Evolutionary conservation across 1,284 basidiomycete species (phyloP).

Genomic region (Caloboletus firmus): DNA sequence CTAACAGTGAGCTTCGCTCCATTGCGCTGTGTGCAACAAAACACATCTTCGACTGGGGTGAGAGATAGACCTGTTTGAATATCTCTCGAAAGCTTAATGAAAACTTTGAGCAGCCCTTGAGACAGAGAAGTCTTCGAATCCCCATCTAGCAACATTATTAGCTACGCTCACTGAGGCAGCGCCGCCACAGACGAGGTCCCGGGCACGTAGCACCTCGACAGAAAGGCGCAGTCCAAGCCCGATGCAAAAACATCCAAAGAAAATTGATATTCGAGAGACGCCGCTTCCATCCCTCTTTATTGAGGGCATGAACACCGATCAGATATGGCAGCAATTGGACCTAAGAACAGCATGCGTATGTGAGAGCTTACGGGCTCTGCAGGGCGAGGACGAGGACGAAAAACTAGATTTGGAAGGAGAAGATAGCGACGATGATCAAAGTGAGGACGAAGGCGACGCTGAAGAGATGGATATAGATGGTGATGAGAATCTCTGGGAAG

Average conservation of each 20-base stretch:
- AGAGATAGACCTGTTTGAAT: slow-evolving; percentile 26
- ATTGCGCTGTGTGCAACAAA: slow-evolving; percentile 71
- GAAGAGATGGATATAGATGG: slow-evolving; percentile 29
- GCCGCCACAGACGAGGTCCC: slow-evolving; percentile 73
- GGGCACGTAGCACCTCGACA: slow-evolving; percentile 43
- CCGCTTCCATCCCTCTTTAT: slow-evolving; percentile 76
- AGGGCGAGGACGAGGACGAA: slow-evolving; percentile 30
- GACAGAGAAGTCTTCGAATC: slow-evolving; percentile 64
- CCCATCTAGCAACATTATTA: slow-evolving; percentile 69
- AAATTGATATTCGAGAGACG: slow-evolving; percentile 57
- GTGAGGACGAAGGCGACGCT: slow-evolving; percentile 12
- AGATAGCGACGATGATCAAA: slow-evolving; percentile 20
- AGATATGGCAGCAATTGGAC: slow-evolving; percentile 93
- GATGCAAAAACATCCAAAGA: slow-evolving; percentile 32
- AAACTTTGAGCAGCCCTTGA: slow-evolving; percentile 48
- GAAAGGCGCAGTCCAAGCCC: slow-evolving; percentile 44
- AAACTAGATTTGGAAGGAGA: slow-evolving; percentile 15
- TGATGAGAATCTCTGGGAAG: slow-evolving; percentile 30
- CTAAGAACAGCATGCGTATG: slow-evolving; percentile 69
- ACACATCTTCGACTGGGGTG: slow-evolving; percentile 80
- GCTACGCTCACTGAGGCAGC: slow-evolving; percentile 59
- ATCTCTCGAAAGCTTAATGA: slow-evolving; percentile 4
- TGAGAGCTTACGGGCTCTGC: slow-evolving; percentile 53
- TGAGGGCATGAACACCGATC: slow-evolving; percentile 84
- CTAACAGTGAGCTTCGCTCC: slow-evolving; percentile 55